phyloP scores from a whole-genome alignment of 345 rosid genomes.

The Citrus reticulata region DNA sequence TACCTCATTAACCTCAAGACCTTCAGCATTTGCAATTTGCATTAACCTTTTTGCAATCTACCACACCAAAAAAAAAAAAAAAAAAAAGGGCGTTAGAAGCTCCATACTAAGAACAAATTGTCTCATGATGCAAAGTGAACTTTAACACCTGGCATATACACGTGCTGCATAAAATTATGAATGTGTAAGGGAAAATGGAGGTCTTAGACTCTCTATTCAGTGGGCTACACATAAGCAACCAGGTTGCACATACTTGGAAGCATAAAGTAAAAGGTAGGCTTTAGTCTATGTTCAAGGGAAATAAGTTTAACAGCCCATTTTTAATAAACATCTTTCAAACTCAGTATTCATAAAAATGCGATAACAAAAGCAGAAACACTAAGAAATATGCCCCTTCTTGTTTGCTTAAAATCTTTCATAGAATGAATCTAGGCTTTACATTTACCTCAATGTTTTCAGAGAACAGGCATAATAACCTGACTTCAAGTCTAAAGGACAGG shows the following conservation, averaged over 20 bases:
- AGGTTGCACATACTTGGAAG: not conserved
- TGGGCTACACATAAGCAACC: not conserved
- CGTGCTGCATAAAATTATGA: not conserved
- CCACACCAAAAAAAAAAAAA: slow-evolving; percentile 16
- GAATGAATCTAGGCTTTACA: not conserved
- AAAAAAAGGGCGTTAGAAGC: slow-evolving; percentile 18
- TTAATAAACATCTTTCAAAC: not conserved
- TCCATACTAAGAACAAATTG: not conserved
- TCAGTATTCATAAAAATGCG: not conserved
- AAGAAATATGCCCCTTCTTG: not conserved
- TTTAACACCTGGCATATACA: not conserved
- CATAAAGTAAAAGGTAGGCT: not conserved
- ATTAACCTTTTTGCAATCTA: slow-evolving; percentile 96
- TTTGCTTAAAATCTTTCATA: not conserved
- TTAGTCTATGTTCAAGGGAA: not conserved
- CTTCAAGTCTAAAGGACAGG: too few relatives aligned
- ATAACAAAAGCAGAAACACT: not conserved
- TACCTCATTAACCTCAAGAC: slow-evolving; percentile 81
- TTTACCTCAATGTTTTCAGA: not conserved
- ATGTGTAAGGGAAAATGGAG: not conserved
- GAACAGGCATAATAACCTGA: not conserved
- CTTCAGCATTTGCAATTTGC: slow-evolving; percentile 81
- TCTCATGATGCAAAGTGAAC: not conserved
- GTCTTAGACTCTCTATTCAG: not conserved
- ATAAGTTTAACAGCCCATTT: not conserved